A percentile compares a stretch with the other conserved stretches of the same genome.
Conservation (phyloP, 352 stramenopile genomes). For the Stramenopiles sp. region DNA sequence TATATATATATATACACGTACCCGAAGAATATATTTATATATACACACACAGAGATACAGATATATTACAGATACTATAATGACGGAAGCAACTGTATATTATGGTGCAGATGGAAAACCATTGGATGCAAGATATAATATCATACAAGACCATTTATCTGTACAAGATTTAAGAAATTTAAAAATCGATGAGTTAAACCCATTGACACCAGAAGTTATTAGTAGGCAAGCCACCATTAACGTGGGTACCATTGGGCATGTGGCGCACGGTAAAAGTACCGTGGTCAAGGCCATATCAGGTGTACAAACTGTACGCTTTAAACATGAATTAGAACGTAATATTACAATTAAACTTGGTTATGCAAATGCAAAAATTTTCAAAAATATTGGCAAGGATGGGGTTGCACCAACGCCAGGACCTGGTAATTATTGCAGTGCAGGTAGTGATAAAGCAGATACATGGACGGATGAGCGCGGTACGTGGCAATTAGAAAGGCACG, state of each 20-base stretch:
- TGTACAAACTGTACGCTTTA: constrained; percentile 78
- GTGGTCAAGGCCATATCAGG: constrained; percentile 98
- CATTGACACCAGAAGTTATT: constrained; percentile 92
- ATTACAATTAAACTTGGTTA: constrained; percentile 99
- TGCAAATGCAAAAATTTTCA: constrained; percentile 99
- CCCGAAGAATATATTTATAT: no score
- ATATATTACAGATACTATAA: no score
- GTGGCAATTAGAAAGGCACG: constrained; percentile 63
- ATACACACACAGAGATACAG: no score
- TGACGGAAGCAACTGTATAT: no score
- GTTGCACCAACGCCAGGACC: constrained; percentile 25
- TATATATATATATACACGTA: no score
- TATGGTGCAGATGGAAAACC: no score
- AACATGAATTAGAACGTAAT: constrained; percentile 98
- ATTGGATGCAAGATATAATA: no score
- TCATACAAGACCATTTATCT: no score
- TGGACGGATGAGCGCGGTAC: constrained; percentile 47
- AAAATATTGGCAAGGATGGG: constrained; percentile 9
- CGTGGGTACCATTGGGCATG: constrained; percentile 98
- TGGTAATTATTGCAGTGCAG: constrained; percentile 57
- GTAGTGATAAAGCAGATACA: constrained; percentile 55
- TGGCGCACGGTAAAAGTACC: constrained; percentile 98
- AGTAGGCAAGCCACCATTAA: constrained; percentile 95
- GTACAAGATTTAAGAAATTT: constrained; percentile 79
- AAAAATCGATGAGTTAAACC: constrained; percentile 82